Evolutionary conservation across 495 filamentous ascomycete species (phyloP).

Genomic region (Penicillium coffeae): DNA sequence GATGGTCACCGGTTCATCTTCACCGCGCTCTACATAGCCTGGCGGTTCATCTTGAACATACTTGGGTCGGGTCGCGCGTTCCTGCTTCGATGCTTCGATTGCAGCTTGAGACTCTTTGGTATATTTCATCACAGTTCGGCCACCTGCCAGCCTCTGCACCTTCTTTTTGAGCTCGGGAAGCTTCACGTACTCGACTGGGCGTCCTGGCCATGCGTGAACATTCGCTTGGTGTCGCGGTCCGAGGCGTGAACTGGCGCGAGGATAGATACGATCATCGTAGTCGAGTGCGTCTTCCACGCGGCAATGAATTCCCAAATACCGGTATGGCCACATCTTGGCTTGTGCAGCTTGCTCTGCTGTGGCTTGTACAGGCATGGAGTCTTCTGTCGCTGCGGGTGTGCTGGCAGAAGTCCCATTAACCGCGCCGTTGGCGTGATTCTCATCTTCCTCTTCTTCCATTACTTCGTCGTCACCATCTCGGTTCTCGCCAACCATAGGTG

Average conservation of each 20-base stretch:
- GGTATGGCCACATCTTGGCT: conserved; percentile 91
- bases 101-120: conserved; percentile 76
- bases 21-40: conserved; percentile 80
- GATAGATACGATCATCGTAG: conserved; percentile 97
- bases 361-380: conserved; percentile 57
- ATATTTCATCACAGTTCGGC: conserved; percentile 66
- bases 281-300: conserved; percentile 94
- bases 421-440: conserved; percentile 39
- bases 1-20: conserved; percentile 55
- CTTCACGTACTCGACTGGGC: conserved; percentile 84
- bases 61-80: conserved; percentile 76
- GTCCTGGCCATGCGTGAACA: conserved; percentile 78
- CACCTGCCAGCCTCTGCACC: conserved; percentile 54
- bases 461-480: conserved; percentile 78
- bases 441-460: conserved; percentile 67
- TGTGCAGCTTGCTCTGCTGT: conserved; percentile 90
- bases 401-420: conserved; percentile 52
- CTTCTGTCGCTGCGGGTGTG: conserved; percentile 54
- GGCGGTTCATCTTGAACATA: conserved; percentile 89
- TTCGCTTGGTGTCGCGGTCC: conserved; percentile 90
- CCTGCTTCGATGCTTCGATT: conserved; percentile 72
- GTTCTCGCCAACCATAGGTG: conserved; percentile 57
- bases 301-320: conserved; percentile 94
- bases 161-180: conserved; percentile 80
- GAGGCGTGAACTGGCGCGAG: conserved; percentile 86